Evolutionary conservation across 2,329 filamentous ascomycete genomes (phyloP), one percentile per base, ranked within the genome.

Genomic region (Neofusicoccum umdonicola): DNA sequence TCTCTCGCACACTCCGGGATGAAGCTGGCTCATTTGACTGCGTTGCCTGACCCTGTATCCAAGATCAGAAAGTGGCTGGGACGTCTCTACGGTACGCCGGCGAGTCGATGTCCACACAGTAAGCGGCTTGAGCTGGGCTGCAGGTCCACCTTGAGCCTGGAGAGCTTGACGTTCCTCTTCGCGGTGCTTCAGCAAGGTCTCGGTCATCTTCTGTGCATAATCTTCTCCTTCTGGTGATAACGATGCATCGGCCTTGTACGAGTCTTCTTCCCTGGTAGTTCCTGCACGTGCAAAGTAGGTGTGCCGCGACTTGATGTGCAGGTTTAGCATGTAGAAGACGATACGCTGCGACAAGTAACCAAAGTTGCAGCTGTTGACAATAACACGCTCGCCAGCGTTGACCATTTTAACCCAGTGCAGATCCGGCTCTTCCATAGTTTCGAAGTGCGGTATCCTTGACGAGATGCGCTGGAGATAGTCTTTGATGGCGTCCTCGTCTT

Each of bases 381-480:
- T 90, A 73, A 99, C 90, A 69, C 92, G 88, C 73, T 94, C 88
- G 50, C 95, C 95, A 7, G 95, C 95, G 71, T 99, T 99, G 76
- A 98, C 96, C 94, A 99, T 97, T 82, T 97, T 97, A 80, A 99
- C 94, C 80, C 94, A 99, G 76, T 98, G 97, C 68, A 99, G 84
- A 69, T 98, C 93, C 35, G 85, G 84, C 77, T 99, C 95, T 71
- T 93, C 86, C 93, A 99, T 98, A 1, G 92, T 96, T 80, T 99
- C 93, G 71, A 97, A 99, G 66, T 94, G 89, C 19, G 95, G 95
- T 66, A 99, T 99, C 70, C 95, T 92, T 71, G 91, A 89, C 68
- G 92, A 89, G 73, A 99, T 98, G 58, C 95, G 89, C 67, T 88
- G 87, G 44, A 99, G 85, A 73, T 99, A 99, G 71, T 97, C 88